Evolutionary conservation across 2,329 filamentous ascomycete species (phyloP), one percentile per base, ranked within the genome.

Genomic region (Colletotrichum spaethianum): DNA sequence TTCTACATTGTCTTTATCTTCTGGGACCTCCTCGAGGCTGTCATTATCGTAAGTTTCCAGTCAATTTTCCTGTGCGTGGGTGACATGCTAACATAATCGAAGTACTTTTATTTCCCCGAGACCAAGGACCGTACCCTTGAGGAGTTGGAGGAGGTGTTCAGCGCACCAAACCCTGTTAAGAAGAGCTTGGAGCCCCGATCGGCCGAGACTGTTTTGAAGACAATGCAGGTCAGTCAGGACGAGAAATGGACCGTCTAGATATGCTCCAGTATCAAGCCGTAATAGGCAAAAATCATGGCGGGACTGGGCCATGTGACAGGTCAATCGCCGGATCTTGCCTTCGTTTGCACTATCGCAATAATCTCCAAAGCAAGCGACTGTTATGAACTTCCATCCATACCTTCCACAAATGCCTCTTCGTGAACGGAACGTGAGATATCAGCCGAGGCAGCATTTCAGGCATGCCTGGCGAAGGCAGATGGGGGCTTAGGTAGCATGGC

Each of bases 111-210:
- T 75, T 89, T 83, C 74, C 83, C 83, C 0, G 83, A 86, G 76
- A 86, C 84, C 2, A 86, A 85, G 77, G 83, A 82, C 31, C 79
- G 83, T 3, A 85, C 86, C 23, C 80, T 90, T 36, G 87, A 90
- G 79, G 87, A 90, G 76, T 74, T 90, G 71, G 85, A 85, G 71
- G 85, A 85, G 64, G 87, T 90, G 33, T 87, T 87, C 75, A 79
- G 80, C 38, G 83, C 83, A 0, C 80, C 77, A 2, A 83, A 86
- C 74, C 85, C 85, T 0, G 85, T 86, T 28, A 83, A 82, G 77
- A 84, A 84, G 59, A 63, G 80, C 69, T 72, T 85, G 50, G 79
- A 83, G 76, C 83, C 83, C 79, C 75, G 84, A 61, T 82, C 79
- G 68, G 82, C 83, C 0, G 78, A 81, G 73, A 86, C 84, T 7